phyloP scores from a whole-genome alignment of 1,284 basidiomycete species.

The Lignosus rhinocerotis region DNA sequence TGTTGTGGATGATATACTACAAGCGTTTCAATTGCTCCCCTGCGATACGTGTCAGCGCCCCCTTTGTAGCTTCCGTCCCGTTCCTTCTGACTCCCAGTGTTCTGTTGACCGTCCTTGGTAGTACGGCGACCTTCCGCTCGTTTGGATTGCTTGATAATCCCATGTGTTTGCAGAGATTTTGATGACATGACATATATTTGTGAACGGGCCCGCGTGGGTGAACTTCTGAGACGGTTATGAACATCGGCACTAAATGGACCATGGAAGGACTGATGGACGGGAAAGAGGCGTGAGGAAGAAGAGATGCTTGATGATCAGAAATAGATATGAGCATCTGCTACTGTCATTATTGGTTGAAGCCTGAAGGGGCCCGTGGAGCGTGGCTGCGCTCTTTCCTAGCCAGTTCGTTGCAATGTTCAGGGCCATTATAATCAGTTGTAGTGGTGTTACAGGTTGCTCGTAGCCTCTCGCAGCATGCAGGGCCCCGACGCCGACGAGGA shows the following conservation, averaged over 20 bases:
- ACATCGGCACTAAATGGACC: neutral
- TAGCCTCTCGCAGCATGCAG: neutral
- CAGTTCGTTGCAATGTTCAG: neutral
- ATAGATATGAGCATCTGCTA: conserved; percentile 11
- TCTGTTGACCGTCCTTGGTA: conserved; percentile 19
- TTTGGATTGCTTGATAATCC: conserved; percentile 26
- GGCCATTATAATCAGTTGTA: no score
- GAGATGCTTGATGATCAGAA: conserved; percentile 20
- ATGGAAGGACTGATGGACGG: conserved; percentile 19
- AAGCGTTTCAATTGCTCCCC: conserved; percentile 22
- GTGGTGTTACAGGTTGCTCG: neutral
- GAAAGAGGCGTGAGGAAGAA: conserved; percentile 7
- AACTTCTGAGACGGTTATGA: neutral
- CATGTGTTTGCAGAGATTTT: conserved; percentile 3
- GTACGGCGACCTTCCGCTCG: conserved; percentile 24
- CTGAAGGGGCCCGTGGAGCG: neutral
- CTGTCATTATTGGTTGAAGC: neutral
- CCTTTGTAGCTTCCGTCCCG: conserved; percentile 18
- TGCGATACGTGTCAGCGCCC: conserved; percentile 17
- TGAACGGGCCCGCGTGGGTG: neutral
- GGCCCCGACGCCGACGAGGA: neutral
- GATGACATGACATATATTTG: conserved; percentile 1
- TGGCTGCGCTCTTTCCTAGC: no score
- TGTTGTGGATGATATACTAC: conserved; percentile 30
- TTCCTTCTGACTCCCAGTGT: conserved; percentile 19